Conservation (phyloP, 2,329 filamentous ascomycete genomes). For the Cordyceps fumosorosea region DNA sequence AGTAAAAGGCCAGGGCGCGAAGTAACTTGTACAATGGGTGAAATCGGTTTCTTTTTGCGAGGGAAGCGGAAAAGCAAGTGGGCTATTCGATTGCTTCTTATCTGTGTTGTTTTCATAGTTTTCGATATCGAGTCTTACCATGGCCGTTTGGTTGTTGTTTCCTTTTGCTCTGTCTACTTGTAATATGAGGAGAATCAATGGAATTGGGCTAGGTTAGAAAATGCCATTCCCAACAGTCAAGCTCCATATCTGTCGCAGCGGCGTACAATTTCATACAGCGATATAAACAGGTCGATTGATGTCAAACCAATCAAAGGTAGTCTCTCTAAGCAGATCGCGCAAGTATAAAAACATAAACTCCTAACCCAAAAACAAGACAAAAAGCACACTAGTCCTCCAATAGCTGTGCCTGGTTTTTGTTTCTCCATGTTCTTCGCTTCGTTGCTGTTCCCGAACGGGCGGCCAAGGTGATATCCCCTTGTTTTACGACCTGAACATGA, state of each 20-base stretch:
- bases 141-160: not conserved
- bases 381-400: not conserved
- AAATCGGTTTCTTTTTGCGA: not conserved
- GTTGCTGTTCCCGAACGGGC: not conserved
- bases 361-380: not conserved
- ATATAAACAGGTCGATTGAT: not conserved
- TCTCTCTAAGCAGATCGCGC: not conserved
- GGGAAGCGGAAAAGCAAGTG: constrained; percentile 3
- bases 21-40: not conserved
- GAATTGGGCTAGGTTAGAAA: not conserved
- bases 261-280: not conserved
- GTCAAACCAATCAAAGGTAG: not conserved
- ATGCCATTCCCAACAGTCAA: not conserved
- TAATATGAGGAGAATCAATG: not conserved
- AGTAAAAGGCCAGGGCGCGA: constrained; percentile 18
- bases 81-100: constrained; percentile 1
- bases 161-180: not conserved
- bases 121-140: not conserved
- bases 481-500: no score
- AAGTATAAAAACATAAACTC: not conserved
- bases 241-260: not conserved
- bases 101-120: constrained; percentile 1
- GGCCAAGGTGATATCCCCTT: no score
- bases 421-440: not conserved
- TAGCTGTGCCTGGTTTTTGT: not conserved